phyloP scores from a whole-genome alignment of 371 early-diverging fungal genomes.

The Phascolomyces articulosus region DNA sequence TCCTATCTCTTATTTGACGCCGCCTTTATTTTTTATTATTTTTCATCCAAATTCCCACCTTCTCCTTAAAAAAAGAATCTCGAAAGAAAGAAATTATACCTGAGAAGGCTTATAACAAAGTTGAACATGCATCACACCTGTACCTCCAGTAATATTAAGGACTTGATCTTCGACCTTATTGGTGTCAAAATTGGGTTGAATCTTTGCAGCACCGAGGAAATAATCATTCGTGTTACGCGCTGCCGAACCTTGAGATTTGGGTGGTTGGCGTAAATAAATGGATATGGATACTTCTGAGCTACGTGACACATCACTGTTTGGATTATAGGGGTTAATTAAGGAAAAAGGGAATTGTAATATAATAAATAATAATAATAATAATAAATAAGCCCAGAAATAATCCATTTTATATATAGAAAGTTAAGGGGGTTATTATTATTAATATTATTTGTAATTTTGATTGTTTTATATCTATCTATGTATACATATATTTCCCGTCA shows the following conservation, averaged over 20 bases:
- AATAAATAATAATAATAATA: neutral
- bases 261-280: slow-evolving; percentile 80
- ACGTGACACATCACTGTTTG: slow-evolving; percentile 85
- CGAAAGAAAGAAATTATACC: too few species aligned
- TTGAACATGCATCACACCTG: slow-evolving; percentile 74
- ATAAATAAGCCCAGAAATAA: slow-evolving; percentile 4
- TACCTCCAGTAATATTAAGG: slow-evolving; percentile 49
- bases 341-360: neutral
- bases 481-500: too few species aligned
- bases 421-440: too few species aligned
- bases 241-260: slow-evolving; percentile 29
- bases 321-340: neutral
- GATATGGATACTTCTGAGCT: slow-evolving; percentile 83
- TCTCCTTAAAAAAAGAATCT: too few species aligned
- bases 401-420: neutral
- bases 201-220: slow-evolving; percentile 72
- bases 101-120: slow-evolving; percentile 72
- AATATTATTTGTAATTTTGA: too few species aligned
- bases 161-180: slow-evolving; percentile 48
- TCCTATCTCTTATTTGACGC: neutral
- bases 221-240: slow-evolving; percentile 57
- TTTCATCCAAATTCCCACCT: neutral
- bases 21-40: too few species aligned
- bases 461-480: neutral
- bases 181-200: slow-evolving; percentile 70